These are phyloP conservation scores for Eutrema salsugineum DNA, from an alignment of 441 rosid genomes.

Conservation along the genomic window DNA sequence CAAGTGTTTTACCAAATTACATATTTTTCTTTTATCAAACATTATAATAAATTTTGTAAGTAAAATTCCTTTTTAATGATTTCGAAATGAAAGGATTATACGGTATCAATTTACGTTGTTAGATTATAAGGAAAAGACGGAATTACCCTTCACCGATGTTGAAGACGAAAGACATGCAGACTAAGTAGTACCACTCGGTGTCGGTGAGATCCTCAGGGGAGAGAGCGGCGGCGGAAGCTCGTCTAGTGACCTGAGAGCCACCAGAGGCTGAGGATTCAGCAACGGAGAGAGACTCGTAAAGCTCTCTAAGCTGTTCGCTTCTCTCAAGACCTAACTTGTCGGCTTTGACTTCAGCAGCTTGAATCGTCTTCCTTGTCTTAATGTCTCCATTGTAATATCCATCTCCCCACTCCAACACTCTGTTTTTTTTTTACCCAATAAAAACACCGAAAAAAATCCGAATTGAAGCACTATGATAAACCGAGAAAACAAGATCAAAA, in stretches of 20 bases:
- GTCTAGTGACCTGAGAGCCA: conserved; percentile 29
- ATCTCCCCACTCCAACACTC: conserved; percentile 86
- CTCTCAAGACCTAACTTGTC: conserved; percentile 77
- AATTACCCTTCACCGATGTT: conserved; percentile 83
- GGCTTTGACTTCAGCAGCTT: conserved; percentile 64
- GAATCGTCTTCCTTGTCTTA: conserved; percentile 91
- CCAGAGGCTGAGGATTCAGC: conserved; percentile 64
- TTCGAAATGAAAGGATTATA: not conserved
- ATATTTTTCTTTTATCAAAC: not conserved
- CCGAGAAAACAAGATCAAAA: not conserved
- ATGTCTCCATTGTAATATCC: conserved; percentile 98
- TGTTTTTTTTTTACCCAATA: conserved; percentile 10
- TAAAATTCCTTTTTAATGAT: not conserved
- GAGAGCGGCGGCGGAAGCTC: conserved; percentile 75
- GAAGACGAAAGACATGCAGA: conserved; percentile 94
- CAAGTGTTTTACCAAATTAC: not conserved
- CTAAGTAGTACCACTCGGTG: conserved; percentile 96
- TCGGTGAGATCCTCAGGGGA: conserved; percentile 97
- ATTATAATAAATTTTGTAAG: no score
- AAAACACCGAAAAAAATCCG: not conserved
- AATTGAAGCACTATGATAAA: not conserved
- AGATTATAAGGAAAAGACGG: not conserved
- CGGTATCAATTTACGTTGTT: no score
- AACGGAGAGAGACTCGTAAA: conserved; percentile 66
- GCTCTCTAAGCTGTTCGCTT: conserved; percentile 87